A percentile compares a stretch with the other conserved stretches of the same genome.
These are phyloP conservation scores for Cladosporium phlei DNA, from an alignment of 2,329 filamentous ascomycete genomes.

Conservation along the genomic window DNA sequence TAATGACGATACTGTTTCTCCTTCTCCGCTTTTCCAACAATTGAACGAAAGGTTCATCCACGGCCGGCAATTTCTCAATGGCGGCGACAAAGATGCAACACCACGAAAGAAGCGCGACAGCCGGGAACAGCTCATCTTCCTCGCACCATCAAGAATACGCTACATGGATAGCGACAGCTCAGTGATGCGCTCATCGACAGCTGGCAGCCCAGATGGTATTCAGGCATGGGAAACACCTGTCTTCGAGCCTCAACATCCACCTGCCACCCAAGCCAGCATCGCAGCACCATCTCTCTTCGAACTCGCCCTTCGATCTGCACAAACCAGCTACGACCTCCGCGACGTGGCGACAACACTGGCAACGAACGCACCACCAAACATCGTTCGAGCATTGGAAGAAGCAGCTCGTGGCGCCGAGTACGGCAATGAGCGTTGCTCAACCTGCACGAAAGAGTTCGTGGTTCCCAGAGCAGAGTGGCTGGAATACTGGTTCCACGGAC, in stretches of 20 bases:
- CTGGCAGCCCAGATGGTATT: neutral
- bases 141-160: slow-evolving; percentile 5
- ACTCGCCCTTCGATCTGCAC: slow-evolving; percentile 27
- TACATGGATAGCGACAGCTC: slow-evolving; percentile 5
- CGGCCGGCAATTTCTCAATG: slow-evolving; percentile 1
- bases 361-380: slow-evolving; percentile 13
- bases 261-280: slow-evolving; percentile 12
- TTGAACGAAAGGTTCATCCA: neutral
- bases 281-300: slow-evolving; percentile 34
- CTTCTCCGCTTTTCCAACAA: neutral
- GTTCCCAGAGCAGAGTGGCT: slow-evolving; percentile 33
- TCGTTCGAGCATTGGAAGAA: slow-evolving; percentile 21
- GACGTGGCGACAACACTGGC: slow-evolving; percentile 24
- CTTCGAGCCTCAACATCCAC: slow-evolving; percentile 1
- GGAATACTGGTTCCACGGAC: slow-evolving; percentile 31
- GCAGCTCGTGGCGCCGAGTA: slow-evolving; percentile 17
- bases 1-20: neutral
- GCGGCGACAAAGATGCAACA: slow-evolving; percentile 1
- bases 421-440: slow-evolving; percentile 31
- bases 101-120: slow-evolving; percentile 32
- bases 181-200: neutral
- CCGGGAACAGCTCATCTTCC: slow-evolving; percentile 27
- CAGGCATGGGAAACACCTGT: slow-evolving; percentile 15
- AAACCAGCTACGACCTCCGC: slow-evolving; percentile 21
- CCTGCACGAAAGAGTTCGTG: slow-evolving; percentile 29